phyloP scores from a whole-genome alignment of 139 green algal genomes.

The Chloropicon primus region DNA sequence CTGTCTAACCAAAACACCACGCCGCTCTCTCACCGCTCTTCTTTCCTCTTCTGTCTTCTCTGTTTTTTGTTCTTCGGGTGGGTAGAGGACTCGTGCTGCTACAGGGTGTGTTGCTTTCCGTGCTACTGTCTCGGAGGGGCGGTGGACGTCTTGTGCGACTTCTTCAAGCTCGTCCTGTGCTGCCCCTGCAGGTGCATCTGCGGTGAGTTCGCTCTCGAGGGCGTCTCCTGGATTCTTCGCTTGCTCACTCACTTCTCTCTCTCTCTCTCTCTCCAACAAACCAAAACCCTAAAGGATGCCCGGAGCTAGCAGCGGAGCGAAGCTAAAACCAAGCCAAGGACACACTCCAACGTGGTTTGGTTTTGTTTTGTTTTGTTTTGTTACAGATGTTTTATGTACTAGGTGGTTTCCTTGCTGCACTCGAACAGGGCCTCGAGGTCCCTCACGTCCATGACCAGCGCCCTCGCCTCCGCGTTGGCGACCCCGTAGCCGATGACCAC shows the following conservation, averaged over 20 bases:
- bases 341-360: no score
- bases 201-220: no score
- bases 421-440: not conserved
- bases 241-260: no score
- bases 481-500: slow-evolving; percentile 2
- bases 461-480: not conserved
- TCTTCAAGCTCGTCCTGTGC: not conserved
- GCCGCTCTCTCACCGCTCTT: no score
- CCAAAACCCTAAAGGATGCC: no score
- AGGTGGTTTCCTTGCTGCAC: not conserved
- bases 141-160: not conserved
- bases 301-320: not conserved
- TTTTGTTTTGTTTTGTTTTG: no score
- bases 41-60: not conserved
- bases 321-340: not conserved
- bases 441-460: not conserved
- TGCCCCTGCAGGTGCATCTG: not conserved
- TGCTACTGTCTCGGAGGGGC: not conserved
- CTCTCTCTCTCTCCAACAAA: no score
- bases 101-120: not conserved
- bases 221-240: no score
- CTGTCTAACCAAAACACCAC: no score
- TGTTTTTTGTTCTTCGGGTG: not conserved
- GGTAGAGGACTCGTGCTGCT: no score
- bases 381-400: no score